Evolutionary conservation across 257 asterid genomes (phyloP).

Genomic region (Knoxia roxburghii): DNA sequence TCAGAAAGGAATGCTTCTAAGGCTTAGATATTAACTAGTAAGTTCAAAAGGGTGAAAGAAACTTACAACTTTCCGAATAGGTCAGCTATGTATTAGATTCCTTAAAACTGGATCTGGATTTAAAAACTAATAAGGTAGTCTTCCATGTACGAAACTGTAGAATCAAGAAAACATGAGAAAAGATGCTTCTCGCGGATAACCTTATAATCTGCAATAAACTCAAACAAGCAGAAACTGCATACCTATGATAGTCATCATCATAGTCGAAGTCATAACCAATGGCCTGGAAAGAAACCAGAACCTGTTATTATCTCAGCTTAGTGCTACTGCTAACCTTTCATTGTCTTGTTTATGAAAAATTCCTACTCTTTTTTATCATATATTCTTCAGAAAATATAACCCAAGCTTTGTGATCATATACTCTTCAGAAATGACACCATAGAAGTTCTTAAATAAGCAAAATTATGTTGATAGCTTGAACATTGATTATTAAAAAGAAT

Average conservation of each 20-base stretch:
- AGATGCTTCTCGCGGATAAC: background rate
- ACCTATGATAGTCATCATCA: conserved; percentile 88
- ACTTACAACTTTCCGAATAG: conserved; percentile 79
- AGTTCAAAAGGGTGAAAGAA: conserved; percentile 7
- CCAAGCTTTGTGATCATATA: conserved; percentile 69
- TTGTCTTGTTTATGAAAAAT: conserved; percentile 1
- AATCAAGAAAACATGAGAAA: background rate
- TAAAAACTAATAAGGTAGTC: conserved; percentile 74
- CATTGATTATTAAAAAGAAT: background rate
- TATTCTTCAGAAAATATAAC: no score
- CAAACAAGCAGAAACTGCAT: conserved; percentile 7
- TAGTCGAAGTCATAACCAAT: conserved; percentile 70
- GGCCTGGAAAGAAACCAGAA: conserved; percentile 40
- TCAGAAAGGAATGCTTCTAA: conserved; percentile 7
- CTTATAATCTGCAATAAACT: conserved; percentile 4
- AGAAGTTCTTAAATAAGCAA: no score
- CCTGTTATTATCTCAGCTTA: background rate
- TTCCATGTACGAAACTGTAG: conserved; percentile 76
- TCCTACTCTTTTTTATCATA: conserved; percentile 57
- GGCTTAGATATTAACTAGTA: background rate
- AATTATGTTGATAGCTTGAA: no score
- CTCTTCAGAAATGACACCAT: conserved; percentile 47
- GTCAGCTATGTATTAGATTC: conserved; percentile 58
- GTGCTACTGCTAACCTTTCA: no score
- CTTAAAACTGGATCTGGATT: conserved; percentile 58